Base-by-base conservation (phyloP, 192 early-diverging fungal species). In the Dissophora globulifera region DNA sequence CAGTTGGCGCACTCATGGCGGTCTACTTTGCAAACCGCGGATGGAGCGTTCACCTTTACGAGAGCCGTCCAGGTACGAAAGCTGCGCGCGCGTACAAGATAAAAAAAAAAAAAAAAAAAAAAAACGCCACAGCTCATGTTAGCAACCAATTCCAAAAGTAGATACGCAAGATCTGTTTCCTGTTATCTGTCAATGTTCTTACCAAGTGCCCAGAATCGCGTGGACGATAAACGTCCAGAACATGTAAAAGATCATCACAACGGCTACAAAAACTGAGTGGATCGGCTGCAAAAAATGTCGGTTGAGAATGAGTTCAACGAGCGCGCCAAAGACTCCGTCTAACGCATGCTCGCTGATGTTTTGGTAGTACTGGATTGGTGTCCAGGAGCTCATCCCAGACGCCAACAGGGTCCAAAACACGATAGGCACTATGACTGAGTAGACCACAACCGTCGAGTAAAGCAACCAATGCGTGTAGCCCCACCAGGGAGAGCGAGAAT, bases 11-110 rank as follows among this genome's bases (percentile, higher is more conserved):
- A 1, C 86, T 98, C 40, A 82, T 89, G 20, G 91, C 94, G 12
- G 90, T 97, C 55, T 96, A 94, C 79, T 91, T 95, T 87, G 95
- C 94, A 27, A 86, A 91, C 79, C 88, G 93, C 53, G 95, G 94
- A 8, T 99, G 95, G 94, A 79, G 84, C 29, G 95, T 99, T 3
- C 85, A 89, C 22, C 75, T 99, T 31, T 97, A 88, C 69, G 97
- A 99, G 63, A 81, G 88, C 51, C 88, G 96, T 11, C 81, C 86
- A 84, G 92, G 91, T 93, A 83, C 1, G 35, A 50, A n/a, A n/a
- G n/a, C n/a, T n/a, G n/a, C n/a, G n/a, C n/a, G n/a, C n/a, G n/a
- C n/a, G n/a, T n/a, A n/a, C n/a, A n/a, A n/a, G n/a, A 25, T 19
- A 51, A 12, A 19, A 27, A 19, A 12, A 3, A 49, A 41, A 30